Conservation (phyloP, 768 basidiomycete genomes). For the Cystobasidium ongulense region DNA sequence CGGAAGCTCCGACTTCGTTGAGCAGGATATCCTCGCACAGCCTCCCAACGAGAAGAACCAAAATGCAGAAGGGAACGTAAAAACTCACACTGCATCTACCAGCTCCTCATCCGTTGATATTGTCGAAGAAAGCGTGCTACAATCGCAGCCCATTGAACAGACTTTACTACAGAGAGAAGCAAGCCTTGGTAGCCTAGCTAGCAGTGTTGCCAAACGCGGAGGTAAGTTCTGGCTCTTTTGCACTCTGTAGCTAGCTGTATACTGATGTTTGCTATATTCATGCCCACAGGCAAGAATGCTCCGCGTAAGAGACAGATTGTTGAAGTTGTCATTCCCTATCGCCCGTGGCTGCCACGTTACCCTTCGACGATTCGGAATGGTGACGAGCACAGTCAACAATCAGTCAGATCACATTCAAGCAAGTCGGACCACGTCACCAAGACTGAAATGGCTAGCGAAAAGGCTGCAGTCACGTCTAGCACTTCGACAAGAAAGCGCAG, state of each 20-base stretch:
- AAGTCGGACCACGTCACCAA: not conserved
- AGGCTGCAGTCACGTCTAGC: not conserved
- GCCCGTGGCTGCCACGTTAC: not conserved
- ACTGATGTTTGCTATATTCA: not conserved
- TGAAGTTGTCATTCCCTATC: conserved; percentile 14
- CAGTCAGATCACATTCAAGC: not conserved
- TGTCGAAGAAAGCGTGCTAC: too few relatives aligned
- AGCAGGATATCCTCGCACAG: too few relatives aligned
- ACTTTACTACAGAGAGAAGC: too few relatives aligned
- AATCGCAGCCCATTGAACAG: too few relatives aligned
- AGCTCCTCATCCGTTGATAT: too few relatives aligned
- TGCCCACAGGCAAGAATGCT: not conserved
- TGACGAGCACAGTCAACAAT: not conserved
- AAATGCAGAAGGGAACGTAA: too few relatives aligned
- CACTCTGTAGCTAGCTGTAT: not conserved
- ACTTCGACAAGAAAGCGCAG: not conserved
- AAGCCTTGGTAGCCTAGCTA: not conserved
- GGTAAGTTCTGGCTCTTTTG: not conserved
- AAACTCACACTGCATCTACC: too few relatives aligned
- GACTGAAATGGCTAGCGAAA: not conserved
- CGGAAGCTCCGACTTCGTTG: too few relatives aligned
- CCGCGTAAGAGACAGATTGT: not conserved
- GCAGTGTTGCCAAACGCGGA: not conserved
- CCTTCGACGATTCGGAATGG: not conserved
- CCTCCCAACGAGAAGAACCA: too few relatives aligned